phyloP scores from a whole-genome alignment of 2,329 filamentous ascomycete species.

The Westerdykella sp. region DNA sequence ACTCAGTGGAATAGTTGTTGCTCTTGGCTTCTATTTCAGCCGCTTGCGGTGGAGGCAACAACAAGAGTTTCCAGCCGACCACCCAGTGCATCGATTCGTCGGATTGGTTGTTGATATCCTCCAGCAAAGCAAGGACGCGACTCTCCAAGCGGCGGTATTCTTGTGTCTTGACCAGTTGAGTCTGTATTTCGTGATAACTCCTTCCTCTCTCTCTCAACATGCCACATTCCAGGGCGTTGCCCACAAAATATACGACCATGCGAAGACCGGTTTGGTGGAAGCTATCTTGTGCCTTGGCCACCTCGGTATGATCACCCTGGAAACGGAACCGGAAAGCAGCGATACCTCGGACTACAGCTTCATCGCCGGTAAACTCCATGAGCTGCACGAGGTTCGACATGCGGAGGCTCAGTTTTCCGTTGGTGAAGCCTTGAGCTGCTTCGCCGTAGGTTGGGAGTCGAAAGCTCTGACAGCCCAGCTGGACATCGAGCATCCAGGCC shows the following conservation, averaged over 20 bases:
- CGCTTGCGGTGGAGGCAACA: conserved; percentile 49
- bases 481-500: conserved; percentile 59
- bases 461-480: conserved; percentile 67
- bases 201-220: conserved; percentile 29
- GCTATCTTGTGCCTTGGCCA: conserved; percentile 77
- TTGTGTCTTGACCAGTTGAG: conserved; percentile 56
- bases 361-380: conserved; percentile 64
- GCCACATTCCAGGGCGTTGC: conserved; percentile 46
- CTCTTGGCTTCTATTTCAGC: conserved; percentile 54
- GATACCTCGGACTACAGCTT: conserved; percentile 39
- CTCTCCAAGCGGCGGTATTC: conserved; percentile 53
- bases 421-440: conserved; percentile 78
- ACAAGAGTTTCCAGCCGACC: conserved; percentile 22
- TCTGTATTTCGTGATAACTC: conserved; percentile 52
- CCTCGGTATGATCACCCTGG: conserved; percentile 58
- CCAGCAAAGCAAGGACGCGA: conserved; percentile 48
- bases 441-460: conserved; percentile 76
- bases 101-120: conserved; percentile 47
- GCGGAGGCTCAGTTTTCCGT: conserved; percentile 85
- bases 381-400: conserved; percentile 75
- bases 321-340: conserved; percentile 30
- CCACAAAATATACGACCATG: conserved; percentile 58
- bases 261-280: conserved; percentile 74
- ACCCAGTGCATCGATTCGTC: conserved; percentile 40
- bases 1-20: conserved; percentile 56